phyloP scores from a whole-genome alignment of 2,329 filamentous ascomycete species.

The Colletotrichum tropicale region DNA sequence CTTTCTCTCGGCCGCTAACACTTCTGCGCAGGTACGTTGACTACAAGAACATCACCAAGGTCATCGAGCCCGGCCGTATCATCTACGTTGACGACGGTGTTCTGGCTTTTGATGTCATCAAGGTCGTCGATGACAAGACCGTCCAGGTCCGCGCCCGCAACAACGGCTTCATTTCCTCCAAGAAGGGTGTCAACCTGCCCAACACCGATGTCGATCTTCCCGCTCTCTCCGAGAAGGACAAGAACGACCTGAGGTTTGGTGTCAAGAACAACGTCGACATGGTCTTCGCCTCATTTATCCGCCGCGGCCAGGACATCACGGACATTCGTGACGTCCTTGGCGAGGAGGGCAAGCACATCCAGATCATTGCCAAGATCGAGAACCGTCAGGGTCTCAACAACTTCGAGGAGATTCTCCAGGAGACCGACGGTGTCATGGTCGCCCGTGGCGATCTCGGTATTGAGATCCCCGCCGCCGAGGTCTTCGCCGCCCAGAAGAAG shows the following conservation, averaged over 20 bases:
- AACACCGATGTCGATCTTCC: slow-evolving; percentile 99
- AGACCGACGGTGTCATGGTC: slow-evolving; percentile 99
- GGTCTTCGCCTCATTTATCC: slow-evolving; percentile 99
- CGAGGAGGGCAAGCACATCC: slow-evolving; percentile 90
- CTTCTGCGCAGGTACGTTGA: slow-evolving; percentile 77
- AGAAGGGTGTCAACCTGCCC: slow-evolving; percentile 98
- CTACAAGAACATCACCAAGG: slow-evolving; percentile 99
- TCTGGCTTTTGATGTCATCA: slow-evolving; percentile 91
- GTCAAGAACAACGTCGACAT: slow-evolving; percentile 99
- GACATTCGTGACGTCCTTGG: slow-evolving; percentile 92
- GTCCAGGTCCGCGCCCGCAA: slow-evolving; percentile 87
- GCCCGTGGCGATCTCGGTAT: slow-evolving; percentile 98
- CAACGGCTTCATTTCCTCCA: slow-evolving; percentile 98
- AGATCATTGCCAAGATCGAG: slow-evolving; percentile 99
- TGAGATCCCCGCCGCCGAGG: slow-evolving; percentile 97
- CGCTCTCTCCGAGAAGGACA: slow-evolving; percentile 97
- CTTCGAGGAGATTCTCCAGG: slow-evolving; percentile 94
- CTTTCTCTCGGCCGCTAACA: background rate
- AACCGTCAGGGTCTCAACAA: slow-evolving; percentile 99
- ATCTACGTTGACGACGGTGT: slow-evolving; percentile 99
- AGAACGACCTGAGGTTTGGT: slow-evolving; percentile 90
- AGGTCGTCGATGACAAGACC: slow-evolving; percentile 87
- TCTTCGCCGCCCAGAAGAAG: slow-evolving; percentile 99
- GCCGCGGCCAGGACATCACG: slow-evolving; percentile 88
- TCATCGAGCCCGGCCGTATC: slow-evolving; percentile 86